Evolutionary conservation across 2,329 filamentous ascomycete species (phyloP), one percentile per base, ranked within the genome.

Genomic region (Coccinonectria pachysandricola): DNA sequence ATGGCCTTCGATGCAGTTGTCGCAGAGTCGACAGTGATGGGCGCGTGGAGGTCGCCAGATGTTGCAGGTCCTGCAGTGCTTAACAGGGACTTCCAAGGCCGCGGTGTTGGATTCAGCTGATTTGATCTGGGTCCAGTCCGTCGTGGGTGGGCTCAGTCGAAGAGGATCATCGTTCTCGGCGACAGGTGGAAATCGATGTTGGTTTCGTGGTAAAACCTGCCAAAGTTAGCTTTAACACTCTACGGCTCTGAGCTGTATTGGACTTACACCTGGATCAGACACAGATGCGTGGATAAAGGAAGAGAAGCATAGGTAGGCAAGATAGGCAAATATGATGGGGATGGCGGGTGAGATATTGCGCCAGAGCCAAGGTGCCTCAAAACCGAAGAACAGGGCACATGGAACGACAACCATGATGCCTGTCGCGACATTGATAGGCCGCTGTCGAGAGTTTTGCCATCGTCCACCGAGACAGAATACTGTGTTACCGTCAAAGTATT

Each of bases 1-100:
- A 42, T 95, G 85, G 0, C 86, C 94, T 56, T 98, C 91, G 34
- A 98, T 74, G 53, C 91, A 98, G 54, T 92, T 95, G 57, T 98
- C 88, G 59, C 91, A 98, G 15, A 94, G 71, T 31, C 91, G 82
- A 57, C 91, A 98, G 59, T 98, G 91, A 50, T 98, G 92, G 32
- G 85, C 86, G 32, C 91, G 82, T 15, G 88, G 87, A 18, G 91
- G 91, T 3, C 91, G 81, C 91, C 91, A 98, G 42, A 98, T 87
- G 48, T 86, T 86, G 64, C 91, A 98, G 11, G 87, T 93, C 51
- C 87, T 88, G 70, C 91, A 98, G 59, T 93, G 95, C 59, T 98
- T 96, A 35, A 88, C 87, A 0, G 91, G 91, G 2, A 98, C 87
- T 52, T 98, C 91, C 84, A 98, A 95, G 5, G 87, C 87, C 7